Percentiles rank a stretch among this genome's conserved stretches.
Evolutionary conservation across 495 filamentous ascomycete species (phyloP).

Genomic region (Hypomontagnella submonticulosa): DNA sequence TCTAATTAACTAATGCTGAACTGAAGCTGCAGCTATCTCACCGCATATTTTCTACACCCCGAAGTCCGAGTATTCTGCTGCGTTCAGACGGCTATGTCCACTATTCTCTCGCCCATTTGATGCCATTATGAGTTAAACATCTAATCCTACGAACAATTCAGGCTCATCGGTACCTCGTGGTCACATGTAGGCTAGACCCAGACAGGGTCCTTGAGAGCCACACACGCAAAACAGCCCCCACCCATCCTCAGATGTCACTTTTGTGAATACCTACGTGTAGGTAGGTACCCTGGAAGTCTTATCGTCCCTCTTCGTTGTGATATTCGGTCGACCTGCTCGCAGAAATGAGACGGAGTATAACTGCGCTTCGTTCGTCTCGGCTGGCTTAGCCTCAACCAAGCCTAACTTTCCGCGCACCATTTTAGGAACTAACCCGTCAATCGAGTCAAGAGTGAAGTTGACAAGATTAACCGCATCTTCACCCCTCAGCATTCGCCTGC

Average conservation of each 20-base stretch:
- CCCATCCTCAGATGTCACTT: background rate
- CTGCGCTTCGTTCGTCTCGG: background rate
- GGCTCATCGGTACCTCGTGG: no score
- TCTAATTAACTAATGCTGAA: no score
- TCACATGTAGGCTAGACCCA: no score
- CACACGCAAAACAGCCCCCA: no score
- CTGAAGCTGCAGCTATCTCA: no score
- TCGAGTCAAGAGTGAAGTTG: slow-evolving; percentile 49
- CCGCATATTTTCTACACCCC: no score
- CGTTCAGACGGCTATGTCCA: no score
- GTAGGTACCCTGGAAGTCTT: background rate
- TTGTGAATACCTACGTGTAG: no score
- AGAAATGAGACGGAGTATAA: slow-evolving; percentile 14
- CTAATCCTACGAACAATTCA: no score
- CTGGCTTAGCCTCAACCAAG: slow-evolving; percentile 8
- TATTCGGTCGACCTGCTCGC: slow-evolving; percentile 7
- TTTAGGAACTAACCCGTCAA: slow-evolving; percentile 50
- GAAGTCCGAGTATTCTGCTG: no score
- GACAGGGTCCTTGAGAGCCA: slow-evolving; percentile 22
- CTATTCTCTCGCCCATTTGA: no score
- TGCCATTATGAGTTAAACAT: no score
- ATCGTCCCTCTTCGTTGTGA: slow-evolving; percentile 22
- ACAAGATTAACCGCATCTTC: slow-evolving; percentile 51
- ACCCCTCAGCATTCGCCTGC: slow-evolving; percentile 34
- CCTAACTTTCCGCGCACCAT: slow-evolving; percentile 49